Base-by-base conservation (phyloP, 768 basidiomycete genomes). In the Stropharia rugosoannulata region DNA sequence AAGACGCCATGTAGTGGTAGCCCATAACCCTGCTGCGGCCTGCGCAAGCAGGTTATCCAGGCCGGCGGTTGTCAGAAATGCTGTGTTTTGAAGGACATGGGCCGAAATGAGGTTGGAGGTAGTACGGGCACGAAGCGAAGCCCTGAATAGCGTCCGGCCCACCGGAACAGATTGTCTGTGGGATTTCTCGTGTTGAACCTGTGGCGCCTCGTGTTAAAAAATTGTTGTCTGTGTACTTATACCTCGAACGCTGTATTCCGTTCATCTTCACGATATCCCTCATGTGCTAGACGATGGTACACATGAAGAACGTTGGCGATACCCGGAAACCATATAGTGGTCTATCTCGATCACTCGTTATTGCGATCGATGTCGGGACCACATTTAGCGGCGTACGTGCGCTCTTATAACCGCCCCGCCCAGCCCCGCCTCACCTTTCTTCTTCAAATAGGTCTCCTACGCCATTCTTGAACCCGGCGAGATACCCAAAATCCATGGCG, bases 331-430 rank as follows among this genome's bases (percentile, higher is more conserved):
- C 89, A 19, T 90, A 89, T 68, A 77, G 71, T 6, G 90, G 90
- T 44, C 64, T 76, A 11, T 71, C 73, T 15, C 80, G 88, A 61
- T 81, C 86, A 55, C 80, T 92, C 51, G 88, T 87, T 59, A 79
- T 92, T 62, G 89, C 90, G 5, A 82, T 92, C 68, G 90, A 92
- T 64, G 81, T 92, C 59, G 90, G 90, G 22, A 92, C 89, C 0
- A 92, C 90, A 0, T 91, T 91, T 64, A 88, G 86, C 63, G 90
- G 90, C 13, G 90, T 86, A 68, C 64, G 72, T 62, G 49, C 49
- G 43, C 48, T 47, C 46, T 22, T 54, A 27, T 19, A 35, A 46
- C 54, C 47, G 45, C 49, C 32, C 51, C 45, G 32, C 49, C 27
- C 49, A 42, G 32, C 50, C 49, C 49, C 56, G 49, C 56, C 54